Conservation (phyloP, 2,329 filamentous ascomycete species). For the Fragosphaeria purpurea region DNA sequence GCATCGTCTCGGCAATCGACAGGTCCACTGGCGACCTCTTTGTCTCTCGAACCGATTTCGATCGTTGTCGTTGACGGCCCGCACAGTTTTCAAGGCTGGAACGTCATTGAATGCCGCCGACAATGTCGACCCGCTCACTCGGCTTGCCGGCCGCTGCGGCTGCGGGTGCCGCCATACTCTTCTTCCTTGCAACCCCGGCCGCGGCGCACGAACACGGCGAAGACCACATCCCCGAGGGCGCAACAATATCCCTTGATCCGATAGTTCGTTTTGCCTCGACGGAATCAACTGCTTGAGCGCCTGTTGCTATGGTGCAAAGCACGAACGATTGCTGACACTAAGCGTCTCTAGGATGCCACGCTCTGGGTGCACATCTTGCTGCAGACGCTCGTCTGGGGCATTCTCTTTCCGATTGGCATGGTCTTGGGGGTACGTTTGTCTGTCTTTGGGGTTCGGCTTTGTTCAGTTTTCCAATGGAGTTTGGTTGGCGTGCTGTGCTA, state of each 20-base stretch:
- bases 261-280: conserved; percentile 16
- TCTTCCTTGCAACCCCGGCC: conserved; percentile 12
- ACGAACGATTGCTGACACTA: neutral
- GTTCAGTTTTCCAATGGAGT: too few species aligned
- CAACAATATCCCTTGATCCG: conserved; percentile 60
- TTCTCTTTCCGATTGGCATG: conserved; percentile 93
- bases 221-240: conserved; percentile 55
- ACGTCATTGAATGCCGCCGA: neutral
- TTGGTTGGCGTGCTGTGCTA: neutral
- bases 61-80: too few species aligned
- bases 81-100: neutral
- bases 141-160: conserved; percentile 1
- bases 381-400: conserved; percentile 77
- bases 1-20: too few species aligned
- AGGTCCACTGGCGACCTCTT: too few species aligned
- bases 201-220: conserved; percentile 39
- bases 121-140: conserved; percentile 3
- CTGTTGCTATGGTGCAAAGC: conserved; percentile 1
- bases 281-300: conserved; percentile 6
- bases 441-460: too few species aligned
- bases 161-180: conserved; percentile 7
- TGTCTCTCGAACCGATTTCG: too few species aligned
- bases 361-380: conserved; percentile 92
- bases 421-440: conserved; percentile 65
- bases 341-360: conserved; percentile 53